Percentiles rank a stretch among this genome's conserved stretches.
Conservation (phyloP, 805 yeast species). For the Torulaspora gathmanii region DNA sequence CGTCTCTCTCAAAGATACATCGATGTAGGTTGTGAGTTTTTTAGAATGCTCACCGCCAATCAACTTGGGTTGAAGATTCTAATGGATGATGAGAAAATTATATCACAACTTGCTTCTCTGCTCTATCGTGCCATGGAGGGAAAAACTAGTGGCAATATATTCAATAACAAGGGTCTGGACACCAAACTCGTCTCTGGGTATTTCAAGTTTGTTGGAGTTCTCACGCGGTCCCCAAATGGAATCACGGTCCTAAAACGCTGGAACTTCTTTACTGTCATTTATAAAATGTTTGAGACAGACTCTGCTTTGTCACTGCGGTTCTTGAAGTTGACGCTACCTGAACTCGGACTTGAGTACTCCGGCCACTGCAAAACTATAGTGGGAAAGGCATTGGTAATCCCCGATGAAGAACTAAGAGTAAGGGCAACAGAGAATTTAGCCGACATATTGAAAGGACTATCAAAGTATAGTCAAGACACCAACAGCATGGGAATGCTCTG, state of each 20-base stretch:
- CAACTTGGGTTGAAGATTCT: conserved; percentile 65
- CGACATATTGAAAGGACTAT: conserved; percentile 20
- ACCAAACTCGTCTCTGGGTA: conserved; percentile 72
- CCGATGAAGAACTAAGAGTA: conserved; percentile 47
- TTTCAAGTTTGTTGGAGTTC: conserved; percentile 68
- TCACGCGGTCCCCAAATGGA: conserved; percentile 60
- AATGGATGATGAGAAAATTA: conserved; percentile 59
- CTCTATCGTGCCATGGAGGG: conserved; percentile 45
- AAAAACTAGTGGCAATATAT: conserved; percentile 55
- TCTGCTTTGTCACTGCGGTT: conserved; percentile 51
- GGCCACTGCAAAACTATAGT: conserved; percentile 67
- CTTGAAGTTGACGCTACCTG: conserved; percentile 52
- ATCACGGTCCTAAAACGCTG: conserved; percentile 66
- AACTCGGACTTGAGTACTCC: conserved; percentile 54
- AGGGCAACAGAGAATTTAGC: conserved; percentile 55
- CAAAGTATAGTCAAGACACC: not conserved
- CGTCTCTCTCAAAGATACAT: conserved; percentile 54
- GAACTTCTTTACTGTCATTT: conserved; percentile 78
- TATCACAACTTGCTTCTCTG: conserved; percentile 87
- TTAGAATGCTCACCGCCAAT: conserved; percentile 58
- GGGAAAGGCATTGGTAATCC: conserved; percentile 56
- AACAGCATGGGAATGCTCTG: conserved; percentile 3
- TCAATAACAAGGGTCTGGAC: conserved; percentile 55
- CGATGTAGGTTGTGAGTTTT: conserved; percentile 68
- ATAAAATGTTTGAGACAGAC: conserved; percentile 57